Base-by-base conservation (phyloP, 352 stramenopile genomes). In the Hyaloperonospora brassicae region DNA sequence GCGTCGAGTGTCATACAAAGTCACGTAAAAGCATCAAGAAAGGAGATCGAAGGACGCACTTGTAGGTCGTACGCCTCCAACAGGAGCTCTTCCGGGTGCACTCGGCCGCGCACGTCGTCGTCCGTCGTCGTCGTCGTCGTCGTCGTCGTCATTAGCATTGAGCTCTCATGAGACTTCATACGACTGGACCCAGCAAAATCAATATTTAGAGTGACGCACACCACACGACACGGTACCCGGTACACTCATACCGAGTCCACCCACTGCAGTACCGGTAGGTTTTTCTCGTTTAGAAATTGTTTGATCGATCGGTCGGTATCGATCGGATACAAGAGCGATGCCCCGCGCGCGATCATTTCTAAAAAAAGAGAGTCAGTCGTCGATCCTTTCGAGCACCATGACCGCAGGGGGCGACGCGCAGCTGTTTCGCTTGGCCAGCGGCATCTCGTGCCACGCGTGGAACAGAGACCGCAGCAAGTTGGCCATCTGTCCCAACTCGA, bases 371-470 rank as follows among this genome's bases (percentile, higher is more conserved):
- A 72, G 59, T 66, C 59, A 63, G 60, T 61, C 27, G 27, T 34
- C 27, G 27, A 34, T 34, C 27, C 27, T 34, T 34, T 34, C 27
- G 21, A 27, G 42, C 45, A 63, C 17, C 11, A 70, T 64, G 65
- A 55, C 24, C 34, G 53, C 41, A 38, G 54, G 55, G 68, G 68
- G 64, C 55, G 76, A 86, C 62, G 69, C 62, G 40, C 68, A 64
- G 57, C 68, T 93, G 55, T 92, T 78, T 72, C 80, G 90, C 52
- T 52, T 94, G 31, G 77, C 81, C 8, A 76, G 88, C 40, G 76
- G 77, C 59, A 94, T 97, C 59, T 87, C 88, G 52, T 95, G 85
- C 78, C 87, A 97, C 69, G 84, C 87, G 34, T 97, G 89, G 89
- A 96, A 95, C 69, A 84, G 80, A 42, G 87, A 97, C 65, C 78